These are phyloP conservation scores for Asclepias syriaca DNA, from an alignment of 257 asterid species.

Conservation along the genomic window DNA sequence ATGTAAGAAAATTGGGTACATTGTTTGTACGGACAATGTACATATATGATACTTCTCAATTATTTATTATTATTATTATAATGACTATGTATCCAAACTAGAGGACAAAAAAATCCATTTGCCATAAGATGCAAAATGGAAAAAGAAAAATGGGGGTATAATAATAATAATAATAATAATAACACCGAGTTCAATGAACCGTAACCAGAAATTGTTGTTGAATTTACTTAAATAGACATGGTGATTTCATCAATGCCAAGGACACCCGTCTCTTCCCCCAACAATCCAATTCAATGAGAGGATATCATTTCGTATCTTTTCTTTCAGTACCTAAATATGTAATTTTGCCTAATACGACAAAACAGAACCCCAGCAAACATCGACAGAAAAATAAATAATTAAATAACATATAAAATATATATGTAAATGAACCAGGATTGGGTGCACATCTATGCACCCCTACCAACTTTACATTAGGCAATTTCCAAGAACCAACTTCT, in stretches of 20 bases:
- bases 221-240: not conserved
- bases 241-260: not conserved
- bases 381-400: conserved; percentile 16
- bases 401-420: not conserved
- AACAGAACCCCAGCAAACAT: conserved; percentile 23
- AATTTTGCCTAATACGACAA: conserved; percentile 34
- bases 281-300: not conserved
- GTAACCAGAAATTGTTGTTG: not conserved
- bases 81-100: conserved; percentile 36
- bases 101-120: conserved; percentile 25
- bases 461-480: conserved; percentile 54
- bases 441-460: conserved; percentile 32
- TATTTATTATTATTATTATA: no score
- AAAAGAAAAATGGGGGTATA: not conserved
- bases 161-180: not conserved
- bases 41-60: conserved; percentile 7
- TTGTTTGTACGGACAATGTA: conserved; percentile 48
- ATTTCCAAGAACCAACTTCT: conserved; percentile 48
- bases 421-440: conserved; percentile 12
- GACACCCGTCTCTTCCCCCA: not conserved
- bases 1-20: conserved; percentile 1
- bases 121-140: not conserved
- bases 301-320: conserved; percentile 24
- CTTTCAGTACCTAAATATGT: conserved; percentile 23
- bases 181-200: conserved; percentile 33